Base-by-base conservation (phyloP, 805 yeast species). In the Saccharomyces mikatae region DNA sequence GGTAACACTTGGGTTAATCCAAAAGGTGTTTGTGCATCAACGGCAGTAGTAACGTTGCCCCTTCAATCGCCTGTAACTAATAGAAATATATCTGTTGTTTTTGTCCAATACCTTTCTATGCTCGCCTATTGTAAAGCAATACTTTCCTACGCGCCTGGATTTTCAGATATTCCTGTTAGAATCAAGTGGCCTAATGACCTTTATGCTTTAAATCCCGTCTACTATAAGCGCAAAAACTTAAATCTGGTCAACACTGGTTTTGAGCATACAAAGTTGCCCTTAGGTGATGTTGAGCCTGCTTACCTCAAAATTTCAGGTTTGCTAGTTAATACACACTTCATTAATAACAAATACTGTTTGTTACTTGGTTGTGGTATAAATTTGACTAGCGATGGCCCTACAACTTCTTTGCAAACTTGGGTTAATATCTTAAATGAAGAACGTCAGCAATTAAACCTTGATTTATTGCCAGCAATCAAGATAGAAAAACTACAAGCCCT, bases 151-250 rank as follows among this genome's bases (percentile, higher is more conserved):
- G 69, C 69, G 2, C 74, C 70, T 6, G 89, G 87, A 0, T 89
- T 84, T 66, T 84, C 82, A 22, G 85, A 82, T 48, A 70, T 94
- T 60, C 97, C 96, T 0, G 76, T 92, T 14, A 78, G 82, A 51
- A 78, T 94, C 56, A 94, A 94, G 67, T 94, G 99, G 99, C 99
- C 99, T 1, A 94, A 94, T 67, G 99, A 94, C 69, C 73, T 94
- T 13, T 94, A 89, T 65, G 82, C 86, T 3, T 67, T 82, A 61
- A 82, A 80, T 53, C 95, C 96, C 0, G 83, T 82, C 52, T 79
- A 73, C 59, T 77, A 78, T 47, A 64, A 66, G 1, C 60, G 65
- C 21, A 66, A 66, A 3, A 60, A 65, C 1, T 56, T 67, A 29
- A 54, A 60, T 22, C 41, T 69, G 26, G 47, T 63, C 2, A 63